These are phyloP conservation scores for Karstenula rhodostoma DNA, from an alignment of 2,329 filamentous ascomycete genomes.

Conservation along the genomic window DNA sequence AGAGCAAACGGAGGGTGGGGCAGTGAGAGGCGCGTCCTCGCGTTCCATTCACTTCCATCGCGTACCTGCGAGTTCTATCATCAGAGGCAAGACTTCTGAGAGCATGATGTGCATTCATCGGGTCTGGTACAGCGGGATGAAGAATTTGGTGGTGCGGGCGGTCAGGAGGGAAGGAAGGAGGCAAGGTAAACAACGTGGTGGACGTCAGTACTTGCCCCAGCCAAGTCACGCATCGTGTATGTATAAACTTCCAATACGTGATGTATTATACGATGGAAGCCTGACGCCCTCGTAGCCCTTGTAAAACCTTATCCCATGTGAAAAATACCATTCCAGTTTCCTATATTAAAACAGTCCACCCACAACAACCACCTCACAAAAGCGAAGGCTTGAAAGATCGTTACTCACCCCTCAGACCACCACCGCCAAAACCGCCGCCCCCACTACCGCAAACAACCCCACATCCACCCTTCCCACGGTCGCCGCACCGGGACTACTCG, in stretches of 20 bases:
- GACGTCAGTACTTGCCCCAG: conserved; percentile 1
- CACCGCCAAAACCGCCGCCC: conserved; percentile 23
- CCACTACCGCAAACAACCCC: conserved; percentile 15
- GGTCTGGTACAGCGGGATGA: neutral
- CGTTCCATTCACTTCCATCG: neutral
- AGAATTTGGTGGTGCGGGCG: neutral
- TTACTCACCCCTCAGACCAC: conserved; percentile 8
- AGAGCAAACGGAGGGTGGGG: conserved; percentile 2
- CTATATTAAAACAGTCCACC: no score
- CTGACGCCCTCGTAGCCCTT: no score
- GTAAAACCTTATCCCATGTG: no score
- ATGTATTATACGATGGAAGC: no score
- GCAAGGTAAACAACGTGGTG: neutral
- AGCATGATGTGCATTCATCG: neutral
- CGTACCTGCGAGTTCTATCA: neutral
- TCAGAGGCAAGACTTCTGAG: neutral
- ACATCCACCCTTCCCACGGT: neutral
- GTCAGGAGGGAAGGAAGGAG: neutral
- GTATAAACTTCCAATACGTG: no score
- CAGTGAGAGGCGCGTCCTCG: neutral
- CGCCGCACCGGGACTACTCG: conserved; percentile 2
- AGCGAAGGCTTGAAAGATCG: neutral
- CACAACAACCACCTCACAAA: neutral
- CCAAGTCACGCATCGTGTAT: no score
- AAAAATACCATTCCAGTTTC: no score